These are phyloP conservation scores for Sporothrix dimorphospora DNA, from an alignment of 2,329 filamentous ascomycete species.

Conservation along the genomic window DNA sequence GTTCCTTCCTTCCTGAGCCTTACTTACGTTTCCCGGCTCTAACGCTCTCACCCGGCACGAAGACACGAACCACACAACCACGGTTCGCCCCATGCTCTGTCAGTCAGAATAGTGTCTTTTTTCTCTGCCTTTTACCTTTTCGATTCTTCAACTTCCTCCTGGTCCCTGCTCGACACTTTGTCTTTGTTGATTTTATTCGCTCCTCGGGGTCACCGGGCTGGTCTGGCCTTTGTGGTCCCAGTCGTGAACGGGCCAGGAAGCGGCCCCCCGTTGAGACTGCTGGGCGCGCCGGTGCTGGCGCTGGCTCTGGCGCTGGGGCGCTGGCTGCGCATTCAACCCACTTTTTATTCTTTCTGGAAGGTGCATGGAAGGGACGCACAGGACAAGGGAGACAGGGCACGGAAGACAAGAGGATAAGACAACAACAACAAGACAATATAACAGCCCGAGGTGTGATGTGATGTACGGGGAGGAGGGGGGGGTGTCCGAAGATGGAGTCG, in stretches of 20 bases:
- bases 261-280: too few relatives aligned
- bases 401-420: not conserved
- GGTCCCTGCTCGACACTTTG: not conserved
- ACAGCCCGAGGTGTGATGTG: not conserved
- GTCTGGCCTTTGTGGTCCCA: not conserved
- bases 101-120: not conserved
- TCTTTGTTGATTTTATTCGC: not conserved
- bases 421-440: not conserved
- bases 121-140: not conserved
- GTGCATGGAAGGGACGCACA: constrained; percentile 8
- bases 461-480: not conserved
- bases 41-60: not conserved
- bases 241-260: not conserved
- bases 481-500: not conserved
- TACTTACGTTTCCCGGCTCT: not conserved
- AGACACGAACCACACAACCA: not conserved
- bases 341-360: constrained; percentile 2
- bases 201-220: constrained; percentile 4
- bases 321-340: not conserved
- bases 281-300: too few relatives aligned
- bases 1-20: not conserved
- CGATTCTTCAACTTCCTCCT: not conserved
- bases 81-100: not conserved
- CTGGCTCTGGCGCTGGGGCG: not conserved
- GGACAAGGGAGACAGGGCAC: not conserved